Percentiles rank a stretch among this genome's conserved stretches.
These are phyloP conservation scores for Teunomyces stri DNA, from an alignment of 805 yeast species.

Conservation along the genomic window DNA sequence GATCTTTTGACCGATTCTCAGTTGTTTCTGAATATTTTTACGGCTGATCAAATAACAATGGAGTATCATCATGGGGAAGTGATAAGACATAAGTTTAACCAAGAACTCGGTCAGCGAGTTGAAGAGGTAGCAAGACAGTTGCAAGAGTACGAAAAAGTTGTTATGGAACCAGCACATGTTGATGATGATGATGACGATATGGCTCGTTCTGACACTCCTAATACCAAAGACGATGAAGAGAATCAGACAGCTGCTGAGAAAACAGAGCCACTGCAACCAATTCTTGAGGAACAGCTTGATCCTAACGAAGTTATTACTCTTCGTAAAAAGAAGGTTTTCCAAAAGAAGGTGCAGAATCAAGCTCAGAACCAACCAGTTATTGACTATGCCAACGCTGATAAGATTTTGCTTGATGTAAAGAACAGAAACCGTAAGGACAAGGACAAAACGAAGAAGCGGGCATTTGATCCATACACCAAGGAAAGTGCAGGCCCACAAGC, in stretches of 20 bases:
- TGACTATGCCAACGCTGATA: slow-evolving; percentile 46
- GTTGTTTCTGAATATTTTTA: background rate
- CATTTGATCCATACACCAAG: slow-evolving; percentile 60
- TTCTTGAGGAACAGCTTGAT: slow-evolving; percentile 12
- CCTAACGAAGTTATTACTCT: slow-evolving; percentile 42
- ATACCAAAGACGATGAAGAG: background rate
- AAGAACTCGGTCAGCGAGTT: slow-evolving; percentile 14
- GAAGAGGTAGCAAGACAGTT: slow-evolving; percentile 11
- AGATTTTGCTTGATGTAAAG: slow-evolving; percentile 30
- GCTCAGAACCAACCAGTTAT: slow-evolving; percentile 23
- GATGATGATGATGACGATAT: slow-evolving; percentile 6
- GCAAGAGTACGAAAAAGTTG: slow-evolving; percentile 10
- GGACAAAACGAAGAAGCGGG: slow-evolving; percentile 33
- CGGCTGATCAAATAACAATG: slow-evolving; percentile 6
- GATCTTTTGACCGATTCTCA: background rate
- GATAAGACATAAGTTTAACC: slow-evolving; percentile 16
- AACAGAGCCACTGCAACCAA: background rate
- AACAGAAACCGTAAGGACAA: slow-evolving; percentile 12
- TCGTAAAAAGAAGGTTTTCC: slow-evolving; percentile 19
- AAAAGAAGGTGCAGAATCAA: slow-evolving; percentile 7
- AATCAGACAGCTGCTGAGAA: background rate
- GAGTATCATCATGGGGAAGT: slow-evolving; percentile 16
- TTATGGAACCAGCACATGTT: slow-evolving; percentile 7
- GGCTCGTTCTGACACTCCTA: background rate
- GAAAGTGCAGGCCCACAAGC: slow-evolving; percentile 51